phyloP scores from a whole-genome alignment of 139 green algal genomes.

The Spirogloea muscicola region DNA sequence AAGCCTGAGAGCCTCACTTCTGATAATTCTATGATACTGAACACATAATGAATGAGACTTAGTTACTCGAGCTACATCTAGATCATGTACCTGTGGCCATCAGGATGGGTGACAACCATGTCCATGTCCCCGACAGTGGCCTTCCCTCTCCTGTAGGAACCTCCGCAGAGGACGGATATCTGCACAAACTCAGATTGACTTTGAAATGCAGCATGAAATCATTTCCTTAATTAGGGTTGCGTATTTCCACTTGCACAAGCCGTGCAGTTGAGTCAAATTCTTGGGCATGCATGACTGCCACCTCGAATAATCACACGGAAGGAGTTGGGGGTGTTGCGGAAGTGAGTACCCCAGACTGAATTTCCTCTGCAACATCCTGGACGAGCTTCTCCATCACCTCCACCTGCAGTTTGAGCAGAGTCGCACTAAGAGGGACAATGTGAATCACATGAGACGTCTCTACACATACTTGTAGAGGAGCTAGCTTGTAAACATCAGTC shows the following conservation, averaged over 20 bases:
- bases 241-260: too few relatives aligned
- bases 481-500: too few relatives aligned
- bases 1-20: neutral
- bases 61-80: too few relatives aligned
- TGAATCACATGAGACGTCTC: too few relatives aligned
- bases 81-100: conserved; percentile 22
- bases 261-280: too few relatives aligned
- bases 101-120: conserved; percentile 33
- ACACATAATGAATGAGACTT: too few relatives aligned
- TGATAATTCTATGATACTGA: neutral
- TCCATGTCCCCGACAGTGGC: conserved; percentile 32
- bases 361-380: conserved; percentile 2
- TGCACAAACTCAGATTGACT: neutral
- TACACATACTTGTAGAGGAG: too few relatives aligned
- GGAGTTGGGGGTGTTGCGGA: neutral
- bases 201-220: neutral
- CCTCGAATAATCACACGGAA: neutral
- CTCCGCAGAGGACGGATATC: conserved; percentile 33
- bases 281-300: neutral
- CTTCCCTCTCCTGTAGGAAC: conserved; percentile 34
- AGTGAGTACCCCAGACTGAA: conserved; percentile 3
- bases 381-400: conserved; percentile 35
- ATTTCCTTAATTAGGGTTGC: too few relatives aligned
- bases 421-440: too few relatives aligned
- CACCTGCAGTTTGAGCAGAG: too few relatives aligned